Percentiles rank a stretch among this genome's conserved stretches.
phyloP scores from a whole-genome alignment of 2,329 filamentous ascomycete genomes.

The Teratosphaeria viscida region DNA sequence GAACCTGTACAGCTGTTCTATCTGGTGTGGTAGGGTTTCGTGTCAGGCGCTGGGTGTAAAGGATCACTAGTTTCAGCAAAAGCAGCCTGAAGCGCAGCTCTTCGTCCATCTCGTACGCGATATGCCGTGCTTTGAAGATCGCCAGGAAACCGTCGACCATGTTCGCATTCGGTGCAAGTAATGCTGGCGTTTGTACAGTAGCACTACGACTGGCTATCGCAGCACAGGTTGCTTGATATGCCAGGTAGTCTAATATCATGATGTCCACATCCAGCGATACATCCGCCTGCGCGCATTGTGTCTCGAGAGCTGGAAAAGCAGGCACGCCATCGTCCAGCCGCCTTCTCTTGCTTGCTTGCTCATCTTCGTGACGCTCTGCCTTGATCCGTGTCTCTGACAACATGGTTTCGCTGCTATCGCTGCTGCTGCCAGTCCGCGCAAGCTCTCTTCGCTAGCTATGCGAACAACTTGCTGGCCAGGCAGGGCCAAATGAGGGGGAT shows the following conservation, averaged over 20 bases:
- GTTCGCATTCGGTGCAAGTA: constrained; percentile 8
- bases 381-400: background rate
- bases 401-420: background rate
- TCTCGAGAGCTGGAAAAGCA: constrained; percentile 2
- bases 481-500: background rate
- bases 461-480: background rate
- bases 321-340: background rate
- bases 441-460: background rate
- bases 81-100: constrained; percentile 39
- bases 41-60: constrained; percentile 35
- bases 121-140: constrained; percentile 33
- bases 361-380: background rate
- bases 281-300: constrained; percentile 18
- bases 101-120: constrained; percentile 22
- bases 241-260: constrained; percentile 48
- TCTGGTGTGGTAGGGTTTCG: constrained; percentile 28
- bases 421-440: background rate
- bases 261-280: constrained; percentile 39
- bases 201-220: constrained; percentile 26
- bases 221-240: constrained; percentile 36
- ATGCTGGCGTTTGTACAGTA: background rate
- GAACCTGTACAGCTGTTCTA: constrained; percentile 24
- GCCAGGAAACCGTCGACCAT: constrained; percentile 32
- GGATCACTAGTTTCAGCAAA: constrained; percentile 37
- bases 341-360: background rate